Conservation (phyloP, 2,329 filamentous ascomycete species). For the Thielaviopsis euricoi region DNA sequence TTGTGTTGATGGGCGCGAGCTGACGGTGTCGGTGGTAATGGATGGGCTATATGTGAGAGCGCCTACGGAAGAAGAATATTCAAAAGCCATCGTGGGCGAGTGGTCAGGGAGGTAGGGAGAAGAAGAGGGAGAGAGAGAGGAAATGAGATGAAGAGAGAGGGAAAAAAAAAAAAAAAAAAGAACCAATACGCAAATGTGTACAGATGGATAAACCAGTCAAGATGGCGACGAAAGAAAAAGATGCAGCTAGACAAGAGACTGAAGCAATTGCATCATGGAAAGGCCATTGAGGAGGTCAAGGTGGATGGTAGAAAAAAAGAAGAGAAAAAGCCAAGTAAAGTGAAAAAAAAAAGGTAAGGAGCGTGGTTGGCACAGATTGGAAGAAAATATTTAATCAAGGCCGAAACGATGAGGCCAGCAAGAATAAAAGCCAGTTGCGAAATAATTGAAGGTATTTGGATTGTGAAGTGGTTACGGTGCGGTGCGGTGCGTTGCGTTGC, state of each 20-base stretch:
- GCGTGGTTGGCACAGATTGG: too few species aligned
- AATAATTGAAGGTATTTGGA: too few species aligned
- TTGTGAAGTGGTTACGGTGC: too few species aligned
- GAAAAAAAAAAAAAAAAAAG: too few species aligned
- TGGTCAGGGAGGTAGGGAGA: not conserved
- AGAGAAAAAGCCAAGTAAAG: not conserved
- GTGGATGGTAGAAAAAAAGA: not conserved
- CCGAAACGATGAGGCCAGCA: too few species aligned
- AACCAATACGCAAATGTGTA: too few species aligned
- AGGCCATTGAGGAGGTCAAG: not conserved
- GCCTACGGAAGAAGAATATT: not conserved
- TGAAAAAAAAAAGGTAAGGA: not conserved
- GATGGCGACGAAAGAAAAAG: not conserved
- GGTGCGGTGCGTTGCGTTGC: too few species aligned
- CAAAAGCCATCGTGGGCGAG: not conserved
- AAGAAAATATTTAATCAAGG: too few species aligned
- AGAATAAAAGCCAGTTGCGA: too few species aligned
- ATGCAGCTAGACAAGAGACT: not conserved
- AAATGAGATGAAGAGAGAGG: not conserved
- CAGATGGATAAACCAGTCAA: not conserved
- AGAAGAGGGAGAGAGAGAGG: not conserved
- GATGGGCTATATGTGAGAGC: not conserved
- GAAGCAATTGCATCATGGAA: constrained; percentile 2
- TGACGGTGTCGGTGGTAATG: not conserved
- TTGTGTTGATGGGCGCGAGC: constrained; percentile 2